Base-by-base conservation (phyloP, 148 eudicot species). In the Rhododendron simsii region DNA sequence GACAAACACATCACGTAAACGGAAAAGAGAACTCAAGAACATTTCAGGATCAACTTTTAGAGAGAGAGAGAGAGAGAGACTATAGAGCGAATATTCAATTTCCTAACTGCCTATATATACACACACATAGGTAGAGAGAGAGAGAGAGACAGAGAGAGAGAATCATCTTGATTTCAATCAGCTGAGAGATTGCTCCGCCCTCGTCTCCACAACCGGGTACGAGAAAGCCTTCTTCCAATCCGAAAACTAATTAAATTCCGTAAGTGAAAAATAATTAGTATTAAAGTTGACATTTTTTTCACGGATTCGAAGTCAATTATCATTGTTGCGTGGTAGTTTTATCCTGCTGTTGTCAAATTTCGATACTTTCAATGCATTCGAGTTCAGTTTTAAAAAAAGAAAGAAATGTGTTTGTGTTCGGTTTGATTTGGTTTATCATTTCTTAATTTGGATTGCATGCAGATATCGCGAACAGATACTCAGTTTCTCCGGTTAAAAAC, bases 361-460 rank as follows among this genome's bases (percentile, higher is more conserved):
- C 50, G 37, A 23, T 13, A 45, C 39, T 21, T 33, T 50, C 26
- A 65, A 61, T 79, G 73, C 12, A 37, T 69, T 67, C 33, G 30
- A 65, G 61, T 65, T 65, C 12, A 23, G 8, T 65, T 65, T n/a
- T 10, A 4, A 16, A 55, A 16, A 55, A 55, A 18, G 21, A 5
- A 59, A 21, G 33, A 26, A 85, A 44, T 79, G 53, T 15, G 23
- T 86, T 86, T 63, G 23, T 15, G 50, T 80, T 50, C 82, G 63
- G 23, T 3, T 80, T 50, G 28, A 47, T 16, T 50, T 79, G 37
- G 21, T 65, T 41, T 65, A 5, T 78, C 76, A 83, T 85, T 78
- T 63, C 35, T 9, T 73, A 26, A 88, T 86, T 57, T 47, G n/a
- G 82, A 44, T 61, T 80, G 74, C 86, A 84, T 90, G 91, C 92